Percentiles rank a stretch among this genome's conserved stretches.
phyloP scores from a whole-genome alignment of 208 protist species.

The Crithidia sp. region DNA sequence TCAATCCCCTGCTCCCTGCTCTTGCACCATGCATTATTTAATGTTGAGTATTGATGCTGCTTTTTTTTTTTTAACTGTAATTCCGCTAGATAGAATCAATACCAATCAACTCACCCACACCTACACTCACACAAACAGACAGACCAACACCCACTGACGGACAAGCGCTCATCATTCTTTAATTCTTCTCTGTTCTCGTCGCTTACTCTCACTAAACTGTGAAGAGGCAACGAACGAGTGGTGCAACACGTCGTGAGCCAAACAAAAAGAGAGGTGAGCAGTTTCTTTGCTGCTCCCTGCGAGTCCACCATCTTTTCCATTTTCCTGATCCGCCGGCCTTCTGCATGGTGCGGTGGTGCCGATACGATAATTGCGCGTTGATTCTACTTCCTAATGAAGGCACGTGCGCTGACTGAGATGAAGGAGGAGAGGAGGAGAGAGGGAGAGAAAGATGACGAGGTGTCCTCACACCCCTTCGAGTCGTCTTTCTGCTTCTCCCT shows the following conservation, averaged over 20 bases:
- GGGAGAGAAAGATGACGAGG: neutral
- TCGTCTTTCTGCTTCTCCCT: neutral
- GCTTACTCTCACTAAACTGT: too few relatives aligned
- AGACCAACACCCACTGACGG: neutral
- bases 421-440: neutral
- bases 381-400: neutral
- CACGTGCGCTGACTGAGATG: neutral
- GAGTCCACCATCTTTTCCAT: neutral
- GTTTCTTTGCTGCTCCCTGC: too few relatives aligned
- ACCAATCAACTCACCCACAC: neutral
- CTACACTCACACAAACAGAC: neutral
- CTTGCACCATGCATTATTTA: neutral
- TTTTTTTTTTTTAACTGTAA: conserved; percentile 4
- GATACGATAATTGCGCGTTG: too few relatives aligned
- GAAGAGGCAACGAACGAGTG: too few relatives aligned
- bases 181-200: too few relatives aligned
- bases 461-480: too few relatives aligned
- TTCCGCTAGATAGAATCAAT: conserved; percentile 11
- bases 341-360: too few relatives aligned
- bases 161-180: too few relatives aligned
- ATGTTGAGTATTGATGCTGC: neutral
- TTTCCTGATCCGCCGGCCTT: too few relatives aligned
- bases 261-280: too few relatives aligned
- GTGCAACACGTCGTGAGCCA: too few relatives aligned
- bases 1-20: too few relatives aligned